Conservation (phyloP, 2,329 filamentous ascomycete genomes). For the Pezicula radicicola region DNA sequence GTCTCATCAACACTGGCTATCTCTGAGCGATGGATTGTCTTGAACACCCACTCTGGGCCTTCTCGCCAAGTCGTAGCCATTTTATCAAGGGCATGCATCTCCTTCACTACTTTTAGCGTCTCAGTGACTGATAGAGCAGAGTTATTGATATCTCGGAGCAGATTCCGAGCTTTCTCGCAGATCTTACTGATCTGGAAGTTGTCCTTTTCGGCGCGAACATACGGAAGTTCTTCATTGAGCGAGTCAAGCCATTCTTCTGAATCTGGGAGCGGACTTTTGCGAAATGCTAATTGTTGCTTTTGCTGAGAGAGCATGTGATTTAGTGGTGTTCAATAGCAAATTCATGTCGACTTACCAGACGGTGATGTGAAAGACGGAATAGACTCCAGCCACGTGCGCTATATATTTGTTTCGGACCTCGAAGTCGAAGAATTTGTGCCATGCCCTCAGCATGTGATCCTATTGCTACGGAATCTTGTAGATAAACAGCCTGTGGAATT, state of each 20-base stretch:
- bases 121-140: conserved; percentile 6
- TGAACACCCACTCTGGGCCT: conserved; percentile 32
- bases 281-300: conserved; percentile 34
- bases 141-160: conserved; percentile 18
- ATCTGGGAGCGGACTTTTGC: conserved; percentile 25
- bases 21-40: conserved; percentile 13
- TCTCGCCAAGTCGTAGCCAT: conserved; percentile 28
- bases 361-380: conserved; percentile 36
- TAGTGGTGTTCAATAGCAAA: neutral
- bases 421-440: conserved; percentile 35
- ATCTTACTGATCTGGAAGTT: conserved; percentile 23
- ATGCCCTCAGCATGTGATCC: conserved; percentile 36
- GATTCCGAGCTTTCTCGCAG: conserved; percentile 28
- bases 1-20: conserved; percentile 11
- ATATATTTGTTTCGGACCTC: conserved; percentile 32
- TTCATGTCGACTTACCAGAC: conserved; percentile 20
- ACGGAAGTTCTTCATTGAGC: conserved; percentile 25
- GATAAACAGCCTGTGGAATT: conserved; percentile 29
- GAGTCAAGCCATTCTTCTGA: conserved; percentile 27
- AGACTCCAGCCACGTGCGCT: conserved; percentile 35
- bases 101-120: conserved; percentile 25
- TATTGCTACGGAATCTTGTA: conserved; percentile 20
- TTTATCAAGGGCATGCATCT: conserved; percentile 29
- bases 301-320: conserved; percentile 16
- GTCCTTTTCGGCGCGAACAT: conserved; percentile 27